Evolutionary conservation across 768 basidiomycete species (phyloP).

Genomic region (Lactarius pseudohatsudake): DNA sequence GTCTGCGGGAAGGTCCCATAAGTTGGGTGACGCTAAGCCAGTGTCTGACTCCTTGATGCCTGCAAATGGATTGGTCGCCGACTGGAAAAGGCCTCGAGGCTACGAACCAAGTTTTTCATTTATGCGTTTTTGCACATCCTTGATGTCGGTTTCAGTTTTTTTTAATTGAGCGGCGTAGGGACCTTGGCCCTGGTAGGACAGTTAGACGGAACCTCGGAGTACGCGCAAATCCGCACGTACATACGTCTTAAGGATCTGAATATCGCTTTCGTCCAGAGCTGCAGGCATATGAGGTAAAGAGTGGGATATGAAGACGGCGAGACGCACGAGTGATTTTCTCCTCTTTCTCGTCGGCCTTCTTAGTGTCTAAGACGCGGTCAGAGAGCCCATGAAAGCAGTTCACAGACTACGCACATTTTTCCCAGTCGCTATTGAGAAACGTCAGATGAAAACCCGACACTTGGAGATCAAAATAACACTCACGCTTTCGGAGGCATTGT

Average conservation of each 20-base stretch:
- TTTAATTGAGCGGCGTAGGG: constrained; percentile 90
- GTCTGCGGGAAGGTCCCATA: constrained; percentile 97
- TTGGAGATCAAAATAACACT: constrained; percentile 38
- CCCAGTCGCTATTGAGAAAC: constrained; percentile 79
- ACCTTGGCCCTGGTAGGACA: constrained; percentile 80
- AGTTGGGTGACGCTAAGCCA: constrained; percentile 91
- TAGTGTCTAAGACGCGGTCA: constrained; percentile 58
- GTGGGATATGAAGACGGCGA: neutral
- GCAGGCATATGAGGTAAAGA: constrained; percentile 22
- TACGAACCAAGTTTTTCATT: constrained; percentile 92
- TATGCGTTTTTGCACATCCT: constrained; percentile 94
- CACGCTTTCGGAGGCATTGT: constrained; percentile 95
- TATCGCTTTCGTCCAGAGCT: constrained; percentile 98
- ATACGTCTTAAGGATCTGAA: constrained; percentile 98
- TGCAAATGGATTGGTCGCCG: constrained; percentile 32
- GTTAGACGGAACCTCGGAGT: constrained; percentile 9
- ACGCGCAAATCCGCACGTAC: constrained; percentile 44
- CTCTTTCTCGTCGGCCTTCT: constrained; percentile 81
- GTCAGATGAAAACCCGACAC: constrained; percentile 16
- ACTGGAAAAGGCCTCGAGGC: neutral
- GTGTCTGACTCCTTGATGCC: constrained; percentile 99
- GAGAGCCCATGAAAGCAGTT: neutral
- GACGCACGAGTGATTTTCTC: constrained; percentile 76
- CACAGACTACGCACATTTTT: constrained; percentile 74
- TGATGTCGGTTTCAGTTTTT: constrained; percentile 88